Percentiles rank a stretch among this genome's conserved stretches.
Conservation (phyloP, 2,329 filamentous ascomycete genomes). For the Penicillium sp. region DNA sequence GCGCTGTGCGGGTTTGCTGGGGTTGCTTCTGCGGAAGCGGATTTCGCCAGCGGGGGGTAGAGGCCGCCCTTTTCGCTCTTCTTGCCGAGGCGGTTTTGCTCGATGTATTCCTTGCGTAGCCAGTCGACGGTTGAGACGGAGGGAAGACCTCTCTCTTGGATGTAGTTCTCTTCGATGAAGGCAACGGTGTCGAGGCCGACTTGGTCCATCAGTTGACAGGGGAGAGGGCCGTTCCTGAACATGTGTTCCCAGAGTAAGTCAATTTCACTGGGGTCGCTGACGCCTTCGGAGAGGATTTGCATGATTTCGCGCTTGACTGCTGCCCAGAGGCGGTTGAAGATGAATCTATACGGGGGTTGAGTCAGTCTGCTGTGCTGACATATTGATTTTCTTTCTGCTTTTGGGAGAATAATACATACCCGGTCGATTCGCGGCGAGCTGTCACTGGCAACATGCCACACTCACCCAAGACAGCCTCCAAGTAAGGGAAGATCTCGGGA, state of each 20-base stretch:
- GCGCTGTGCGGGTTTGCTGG: conserved; percentile 8
- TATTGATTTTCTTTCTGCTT: neutral
- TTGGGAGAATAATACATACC: conserved; percentile 25
- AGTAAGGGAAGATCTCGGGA: conserved; percentile 45
- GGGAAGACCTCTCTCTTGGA: conserved; percentile 48
- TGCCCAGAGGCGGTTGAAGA: conserved; percentile 59
- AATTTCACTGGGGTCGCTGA: conserved; percentile 50
- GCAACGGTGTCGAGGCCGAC: conserved; percentile 56
- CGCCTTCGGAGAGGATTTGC: conserved; percentile 51
- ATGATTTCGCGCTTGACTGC: conserved; percentile 56
- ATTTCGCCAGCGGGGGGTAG: conserved; percentile 30
- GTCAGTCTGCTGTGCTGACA: neutral
- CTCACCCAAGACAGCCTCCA: conserved; percentile 41
- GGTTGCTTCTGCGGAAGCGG: conserved; percentile 4
- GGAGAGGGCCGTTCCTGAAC: conserved; percentile 38
- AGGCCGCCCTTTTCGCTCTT: conserved; percentile 42
- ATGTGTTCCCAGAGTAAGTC: conserved; percentile 44
- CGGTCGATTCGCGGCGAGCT: conserved; percentile 50
- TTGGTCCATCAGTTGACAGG: conserved; percentile 46
- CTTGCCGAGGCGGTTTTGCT: conserved; percentile 48
- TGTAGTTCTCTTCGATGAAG: conserved; percentile 55
- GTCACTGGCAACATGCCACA: conserved; percentile 47
- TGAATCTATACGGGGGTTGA: conserved; percentile 35
- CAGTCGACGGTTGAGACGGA: conserved; percentile 44
- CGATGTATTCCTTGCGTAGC: conserved; percentile 48